Base-by-base conservation (phyloP, 805 yeast genomes). In the Ogataea paraovalis region DNA sequence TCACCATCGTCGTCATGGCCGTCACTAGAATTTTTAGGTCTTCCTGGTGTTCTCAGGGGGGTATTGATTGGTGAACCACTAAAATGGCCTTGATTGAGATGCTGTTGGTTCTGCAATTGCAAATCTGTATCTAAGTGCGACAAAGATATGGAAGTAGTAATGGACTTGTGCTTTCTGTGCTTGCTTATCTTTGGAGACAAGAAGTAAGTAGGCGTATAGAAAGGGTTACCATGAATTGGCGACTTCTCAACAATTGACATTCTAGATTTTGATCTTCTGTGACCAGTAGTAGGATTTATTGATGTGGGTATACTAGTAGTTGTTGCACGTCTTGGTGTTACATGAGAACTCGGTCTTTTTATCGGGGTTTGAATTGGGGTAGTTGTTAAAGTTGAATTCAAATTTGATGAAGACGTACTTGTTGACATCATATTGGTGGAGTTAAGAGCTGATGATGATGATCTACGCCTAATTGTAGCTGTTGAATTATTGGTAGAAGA, bases 141-240 rank as follows among this genome's bases (percentile, higher is more conserved):
- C 41, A 65, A 48, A 9, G 64, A 57, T 14, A 62, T 55, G 5
- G 66, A 58, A 16, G 60, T 58, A n/a, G 67, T 45, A 41, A 65
- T 65, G 13, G 67, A 61, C 37, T 58, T 53, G 32, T 61, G 65
- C 39, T 66, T 65, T 49, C 56, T 60, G 59, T 51, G 68, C 51
- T 69, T 58, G 42, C 57, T 46, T 41, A 65, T 59, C 48, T 65
- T 67, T 8, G 80, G 79, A 14, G 78, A 70, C 40, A 73, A 45
- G 42, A 73, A 72, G 6, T 72, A 54, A 1, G 72, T 68, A 2
- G 77, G 78, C 1, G 75, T 73, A 56, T 74, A 75, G 57, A 75
- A 76, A 9, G 80, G 80, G 53, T 75, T 76, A 6, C 72, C 71
- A 41, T 56, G 53, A 16, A 60, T 56, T 12, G 75, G 74, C 1